A percentile compares a stretch with the other conserved stretches of the same genome.
Conservation (phyloP, 345 rosid species). For the Citrus cavaleriei region DNA sequence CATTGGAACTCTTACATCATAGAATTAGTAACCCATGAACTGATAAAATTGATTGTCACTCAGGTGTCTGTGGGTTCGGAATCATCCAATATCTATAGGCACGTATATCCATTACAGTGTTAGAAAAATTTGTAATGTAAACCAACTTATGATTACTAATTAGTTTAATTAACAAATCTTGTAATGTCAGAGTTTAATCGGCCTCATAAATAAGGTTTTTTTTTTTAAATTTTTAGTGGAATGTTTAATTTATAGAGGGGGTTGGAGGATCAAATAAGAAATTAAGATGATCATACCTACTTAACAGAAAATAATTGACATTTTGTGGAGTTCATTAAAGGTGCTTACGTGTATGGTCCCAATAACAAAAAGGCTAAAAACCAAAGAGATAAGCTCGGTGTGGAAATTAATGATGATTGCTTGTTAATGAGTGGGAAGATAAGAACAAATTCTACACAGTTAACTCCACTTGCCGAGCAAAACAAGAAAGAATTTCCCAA, state of each 20-base stretch:
- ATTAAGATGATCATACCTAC: neutral
- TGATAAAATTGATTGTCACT: neutral
- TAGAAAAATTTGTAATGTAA: no score
- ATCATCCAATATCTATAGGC: no score
- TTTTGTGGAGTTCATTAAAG: neutral
- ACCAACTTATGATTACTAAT: no score
- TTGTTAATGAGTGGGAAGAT: conserved; percentile 16
- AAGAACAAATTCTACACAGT: conserved; percentile 21
- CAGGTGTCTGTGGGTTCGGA: neutral
- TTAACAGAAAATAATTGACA: neutral
- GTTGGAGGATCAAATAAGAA: neutral
- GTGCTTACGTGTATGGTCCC: neutral
- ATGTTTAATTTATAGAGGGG: conserved; percentile 3
- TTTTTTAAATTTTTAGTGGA: no score
- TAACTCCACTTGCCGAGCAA: conserved; percentile 4
- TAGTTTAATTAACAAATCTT: no score
- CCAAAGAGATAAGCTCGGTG: neutral
- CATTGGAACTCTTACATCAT: neutral
- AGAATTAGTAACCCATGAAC: neutral
- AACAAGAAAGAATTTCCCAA: neutral
- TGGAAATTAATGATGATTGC: conserved; percentile 7
- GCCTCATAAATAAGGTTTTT: no score
- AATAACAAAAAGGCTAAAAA: neutral
- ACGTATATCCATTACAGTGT: no score
- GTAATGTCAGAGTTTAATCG: no score